Conservation (phyloP, 495 filamentous ascomycete species). For the Neurospora tetraspora region DNA sequence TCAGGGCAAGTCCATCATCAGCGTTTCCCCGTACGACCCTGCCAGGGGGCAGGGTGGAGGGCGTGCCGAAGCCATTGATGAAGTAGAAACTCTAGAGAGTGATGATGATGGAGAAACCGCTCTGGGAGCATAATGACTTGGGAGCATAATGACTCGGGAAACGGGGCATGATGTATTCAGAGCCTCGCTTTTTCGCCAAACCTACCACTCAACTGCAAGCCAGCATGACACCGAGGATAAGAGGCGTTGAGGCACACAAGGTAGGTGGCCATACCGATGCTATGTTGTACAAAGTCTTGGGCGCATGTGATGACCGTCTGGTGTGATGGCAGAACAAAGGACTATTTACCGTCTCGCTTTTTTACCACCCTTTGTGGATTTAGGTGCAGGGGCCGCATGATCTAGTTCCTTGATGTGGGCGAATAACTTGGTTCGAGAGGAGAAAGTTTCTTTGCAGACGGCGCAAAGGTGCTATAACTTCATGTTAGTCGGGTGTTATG, state of each 20-base stretch:
- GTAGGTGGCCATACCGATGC: neutral
- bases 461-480: slow-evolving; percentile 43
- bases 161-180: neutral
- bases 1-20: slow-evolving; percentile 74
- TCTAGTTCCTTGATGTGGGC: slow-evolving; percentile 55
- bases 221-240: neutral
- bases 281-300: neutral
- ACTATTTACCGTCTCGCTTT: slow-evolving; percentile 13
- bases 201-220: neutral
- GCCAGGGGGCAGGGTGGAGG: slow-evolving; percentile 43
- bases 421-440: slow-evolving; percentile 66
- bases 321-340: neutral
- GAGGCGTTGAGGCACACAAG: neutral
- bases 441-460: slow-evolving; percentile 52
- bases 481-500: neutral
- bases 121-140: slow-evolving; percentile 21
- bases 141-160: neutral
- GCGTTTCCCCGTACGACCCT: slow-evolving; percentile 61
- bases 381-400: slow-evolving; percentile 18
- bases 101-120: slow-evolving; percentile 53
- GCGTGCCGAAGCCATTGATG: slow-evolving; percentile 67
- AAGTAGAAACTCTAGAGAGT: slow-evolving; percentile 68
- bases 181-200: neutral
- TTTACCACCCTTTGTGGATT: slow-evolving; percentile 7
- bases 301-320: neutral